These are phyloP conservation scores for Cucumis sativus DNA, from an alignment of 306 rosid species.

Conservation along the genomic window Cucumber_9930_V3 NC_026656.2:18026501-18027000, in stretches of 20 bases:
- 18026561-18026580: background rate
- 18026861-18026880: too few species aligned
- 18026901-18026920: background rate
- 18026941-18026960: background rate
- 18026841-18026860: too few species aligned
- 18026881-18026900: background rate
- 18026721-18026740: background rate
- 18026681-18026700: background rate
- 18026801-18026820: too few species aligned
- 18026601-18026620: background rate
- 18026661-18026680: background rate
- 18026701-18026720: background rate
- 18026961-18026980: background rate
- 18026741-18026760: background rate
- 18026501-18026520: background rate
- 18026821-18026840: too few species aligned
- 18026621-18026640: too few species aligned
- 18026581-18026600: background rate
- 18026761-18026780: background rate
- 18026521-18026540: background rate
- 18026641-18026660: too few species aligned
- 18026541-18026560: background rate
- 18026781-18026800: too few species aligned
- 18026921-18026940: background rate
- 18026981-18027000: background rate